Evolutionary conservation across 805 yeast species (phyloP).

Genomic region (Teunomyces cretensis): DNA sequence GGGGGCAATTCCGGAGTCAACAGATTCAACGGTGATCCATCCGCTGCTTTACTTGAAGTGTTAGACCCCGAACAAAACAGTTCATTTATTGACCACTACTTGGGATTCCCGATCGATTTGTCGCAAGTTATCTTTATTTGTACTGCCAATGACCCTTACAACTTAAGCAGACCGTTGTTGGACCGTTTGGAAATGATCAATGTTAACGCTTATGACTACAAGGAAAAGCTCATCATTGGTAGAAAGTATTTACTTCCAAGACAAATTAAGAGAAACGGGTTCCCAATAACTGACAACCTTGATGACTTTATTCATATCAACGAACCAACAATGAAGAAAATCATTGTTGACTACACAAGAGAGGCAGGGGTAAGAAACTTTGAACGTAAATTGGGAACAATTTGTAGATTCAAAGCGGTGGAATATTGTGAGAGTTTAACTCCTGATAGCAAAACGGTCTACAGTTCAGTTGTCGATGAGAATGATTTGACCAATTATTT

Average conservation of each 20-base stretch:
- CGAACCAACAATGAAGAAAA: slow-evolving; percentile 54
- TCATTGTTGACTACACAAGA: slow-evolving; percentile 71
- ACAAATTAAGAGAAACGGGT: slow-evolving; percentile 68
- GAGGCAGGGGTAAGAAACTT: slow-evolving; percentile 86
- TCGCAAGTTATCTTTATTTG: slow-evolving; percentile 81
- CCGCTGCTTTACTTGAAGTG: slow-evolving; percentile 85
- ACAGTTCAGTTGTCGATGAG: slow-evolving; percentile 43
- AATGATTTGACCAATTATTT: slow-evolving; percentile 65
- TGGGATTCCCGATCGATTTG: slow-evolving; percentile 82
- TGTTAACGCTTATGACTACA: slow-evolving; percentile 74
- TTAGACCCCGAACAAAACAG: slow-evolving; percentile 87
- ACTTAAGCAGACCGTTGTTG: slow-evolving; percentile 71
- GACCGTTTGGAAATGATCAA: slow-evolving; percentile 85
- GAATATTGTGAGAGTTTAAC: slow-evolving; percentile 47
- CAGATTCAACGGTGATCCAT: slow-evolving; percentile 76
- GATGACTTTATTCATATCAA: slow-evolving; percentile 44
- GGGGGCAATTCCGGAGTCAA: slow-evolving; percentile 48
- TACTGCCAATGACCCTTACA: slow-evolving; percentile 76
- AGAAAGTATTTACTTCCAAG: slow-evolving; percentile 69
- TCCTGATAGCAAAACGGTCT: slow-evolving; percentile 18
- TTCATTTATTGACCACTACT: slow-evolving; percentile 75
- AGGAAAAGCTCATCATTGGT: slow-evolving; percentile 75
- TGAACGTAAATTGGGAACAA: slow-evolving; percentile 70
- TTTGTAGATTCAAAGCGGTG: slow-evolving; percentile 82
- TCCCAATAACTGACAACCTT: slow-evolving; percentile 32